phyloP scores from a whole-genome alignment of 345 rosid species.

The Hibiscus mutabilis region DNA sequence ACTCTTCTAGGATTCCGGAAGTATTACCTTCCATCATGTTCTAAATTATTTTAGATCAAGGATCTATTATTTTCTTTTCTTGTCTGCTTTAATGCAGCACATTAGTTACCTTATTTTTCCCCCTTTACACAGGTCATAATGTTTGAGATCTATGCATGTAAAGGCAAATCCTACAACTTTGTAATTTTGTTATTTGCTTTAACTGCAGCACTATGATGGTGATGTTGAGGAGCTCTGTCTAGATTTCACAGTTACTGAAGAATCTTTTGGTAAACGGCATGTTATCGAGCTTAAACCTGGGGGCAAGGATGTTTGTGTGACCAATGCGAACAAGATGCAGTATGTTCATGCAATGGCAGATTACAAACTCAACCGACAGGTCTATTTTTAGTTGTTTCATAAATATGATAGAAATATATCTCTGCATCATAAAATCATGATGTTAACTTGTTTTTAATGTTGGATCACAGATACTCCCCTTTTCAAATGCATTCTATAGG shows the following conservation, averaged over 20 bases:
- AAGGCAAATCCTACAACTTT: background rate
- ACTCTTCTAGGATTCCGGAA: background rate
- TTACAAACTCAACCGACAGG: slow-evolving; percentile 96
- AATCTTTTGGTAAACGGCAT: slow-evolving; percentile 64
- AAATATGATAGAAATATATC: background rate
- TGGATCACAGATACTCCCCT: slow-evolving; percentile 73
- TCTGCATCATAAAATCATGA: background rate
- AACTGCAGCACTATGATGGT: slow-evolving; percentile 76
- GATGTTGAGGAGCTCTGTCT: slow-evolving; percentile 77
- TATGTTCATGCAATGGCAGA: slow-evolving; percentile 97
- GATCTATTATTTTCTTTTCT: background rate
- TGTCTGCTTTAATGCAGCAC: background rate
- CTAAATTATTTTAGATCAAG: background rate
- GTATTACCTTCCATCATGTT: background rate
- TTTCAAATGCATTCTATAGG: slow-evolving; percentile 91
- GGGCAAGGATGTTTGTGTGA: slow-evolving; percentile 71
- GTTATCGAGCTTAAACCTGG: slow-evolving; percentile 80
- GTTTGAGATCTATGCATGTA: background rate
- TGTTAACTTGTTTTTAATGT: slow-evolving; percentile 15
- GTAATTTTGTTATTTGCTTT: slow-evolving; percentile 6
- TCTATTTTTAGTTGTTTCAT: slow-evolving; percentile 20
- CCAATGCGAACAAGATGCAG: slow-evolving; percentile 94
- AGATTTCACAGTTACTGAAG: slow-evolving; percentile 92
- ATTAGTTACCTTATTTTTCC: background rate
- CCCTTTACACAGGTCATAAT: background rate